Base-by-base conservation (phyloP, 768 basidiomycete species). In the Tulasnella sp. region DNA sequence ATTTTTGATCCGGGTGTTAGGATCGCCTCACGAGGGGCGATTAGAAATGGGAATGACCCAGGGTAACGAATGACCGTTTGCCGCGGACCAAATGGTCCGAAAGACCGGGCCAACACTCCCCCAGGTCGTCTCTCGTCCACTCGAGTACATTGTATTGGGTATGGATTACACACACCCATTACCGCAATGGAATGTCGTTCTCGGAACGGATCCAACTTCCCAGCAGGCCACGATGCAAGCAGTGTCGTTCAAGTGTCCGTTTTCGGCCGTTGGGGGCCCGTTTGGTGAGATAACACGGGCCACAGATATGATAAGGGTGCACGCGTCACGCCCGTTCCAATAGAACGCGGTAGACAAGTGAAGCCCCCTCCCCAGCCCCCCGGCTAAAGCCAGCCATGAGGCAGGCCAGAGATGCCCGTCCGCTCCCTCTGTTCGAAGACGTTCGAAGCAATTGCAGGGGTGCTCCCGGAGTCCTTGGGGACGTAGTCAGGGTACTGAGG, bases 321-420 rank as follows among this genome's bases (percentile, higher is more conserved):
- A 37, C 34, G 64, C 64, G 64, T 31, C 64, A 69, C 64, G 64
- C 64, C 64, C 64, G 31, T 69, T 54, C 54, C 64, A 69, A 60
- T 60, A n/a, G 58, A n/a, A 31, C n/a, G 8, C 24, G n/a, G 54
- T 8, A 69, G 31, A 69, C 31, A 69, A 69, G 31, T 28, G 34
- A 37, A 69, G 2, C 11, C 24, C 60, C 24, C 60, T 3, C 60
- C 64, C 46, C 46, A 46, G 2, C 16, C 46, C 64, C 16, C 64
- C 64, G 64, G 64, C 64, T 28, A 69, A 69, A 69, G 64, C 64
- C 64, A 31, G 64, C 31, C 64, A 69, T 69, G 64, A 69, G 64
- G 64, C 64, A 69, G 64, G 64, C 28, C 4, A 34, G 31, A 69
- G 11, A 69, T 69, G 64, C 64, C 64, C 64, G 64, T 37, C 37